Conservation (phyloP, 495 filamentous ascomycete genomes). For the Wilcoxina mikolae region DNA sequence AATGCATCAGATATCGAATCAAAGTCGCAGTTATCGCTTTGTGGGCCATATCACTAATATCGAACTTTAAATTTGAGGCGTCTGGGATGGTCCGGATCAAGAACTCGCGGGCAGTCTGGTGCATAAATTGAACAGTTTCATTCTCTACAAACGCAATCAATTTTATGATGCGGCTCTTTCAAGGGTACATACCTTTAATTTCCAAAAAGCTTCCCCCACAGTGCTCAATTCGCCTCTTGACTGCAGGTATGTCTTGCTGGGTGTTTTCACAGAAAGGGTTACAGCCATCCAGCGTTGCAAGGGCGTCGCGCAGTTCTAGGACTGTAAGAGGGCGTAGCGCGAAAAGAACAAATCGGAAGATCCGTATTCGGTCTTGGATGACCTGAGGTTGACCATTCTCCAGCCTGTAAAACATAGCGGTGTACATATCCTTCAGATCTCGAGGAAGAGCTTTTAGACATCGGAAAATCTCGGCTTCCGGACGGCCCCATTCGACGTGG, state of each 20-base stretch:
- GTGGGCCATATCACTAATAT: neutral
- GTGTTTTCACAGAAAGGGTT: neutral
- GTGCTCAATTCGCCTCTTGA: neutral
- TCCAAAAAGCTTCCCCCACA: neutral
- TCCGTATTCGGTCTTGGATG: neutral
- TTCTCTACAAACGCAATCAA: neutral
- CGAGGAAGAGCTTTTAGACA: neutral
- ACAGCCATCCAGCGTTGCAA: neutral
- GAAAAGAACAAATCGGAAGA: neutral
- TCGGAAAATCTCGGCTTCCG: neutral
- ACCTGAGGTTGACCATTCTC: neutral
- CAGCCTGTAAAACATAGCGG: neutral
- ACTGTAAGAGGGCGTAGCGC: neutral
- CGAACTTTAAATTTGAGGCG: neutral
- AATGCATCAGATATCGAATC: neutral
- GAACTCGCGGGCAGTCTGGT: neutral
- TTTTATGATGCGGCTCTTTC: neutral
- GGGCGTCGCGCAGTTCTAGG: neutral
- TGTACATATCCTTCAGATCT: neutral
- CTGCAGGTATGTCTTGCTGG: too few species aligned
- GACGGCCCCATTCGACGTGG: neutral
- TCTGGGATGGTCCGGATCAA: neutral
- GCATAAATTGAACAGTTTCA: constrained; percentile 1
- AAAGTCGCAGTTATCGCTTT: neutral
- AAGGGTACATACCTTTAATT: neutral